Conservation (phyloP, 2,329 filamentous ascomycete species). For the Diaporthe sp. region DNA sequence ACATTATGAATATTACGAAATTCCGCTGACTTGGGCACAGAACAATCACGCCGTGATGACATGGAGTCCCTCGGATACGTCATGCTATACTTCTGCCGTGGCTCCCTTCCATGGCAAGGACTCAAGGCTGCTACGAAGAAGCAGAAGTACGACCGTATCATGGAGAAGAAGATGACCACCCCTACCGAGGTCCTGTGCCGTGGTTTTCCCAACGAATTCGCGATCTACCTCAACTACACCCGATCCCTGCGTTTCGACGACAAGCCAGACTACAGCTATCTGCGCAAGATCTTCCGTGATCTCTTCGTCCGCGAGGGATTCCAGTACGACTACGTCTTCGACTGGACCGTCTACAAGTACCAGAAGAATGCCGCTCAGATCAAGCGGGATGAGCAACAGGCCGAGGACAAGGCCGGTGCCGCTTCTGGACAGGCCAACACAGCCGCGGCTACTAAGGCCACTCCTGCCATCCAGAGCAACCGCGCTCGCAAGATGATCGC, state of each 20-base stretch:
- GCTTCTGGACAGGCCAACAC: slow-evolving; percentile 72
- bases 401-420: slow-evolving; percentile 80
- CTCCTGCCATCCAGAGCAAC: slow-evolving; percentile 77
- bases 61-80: slow-evolving; percentile 99
- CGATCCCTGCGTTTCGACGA: slow-evolving; percentile 98
- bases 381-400: slow-evolving; percentile 82
- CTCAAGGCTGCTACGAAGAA: slow-evolving; percentile 99
- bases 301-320: slow-evolving; percentile 98
- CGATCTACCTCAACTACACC: slow-evolving; percentile 99
- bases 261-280: slow-evolving; percentile 99
- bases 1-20: neutral
- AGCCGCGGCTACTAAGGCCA: slow-evolving; percentile 70
- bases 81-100: slow-evolving; percentile 99
- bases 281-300: slow-evolving; percentile 99
- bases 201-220: slow-evolving; percentile 99
- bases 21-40: slow-evolving; percentile 58
- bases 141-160: slow-evolving; percentile 99
- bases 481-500: slow-evolving; percentile 87
- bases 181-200: slow-evolving; percentile 98
- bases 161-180: slow-evolving; percentile 99
- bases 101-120: slow-evolving; percentile 98
- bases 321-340: slow-evolving; percentile 99
- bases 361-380: slow-evolving; percentile 99
- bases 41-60: slow-evolving; percentile 98
- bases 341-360: slow-evolving; percentile 99